phyloP scores from a whole-genome alignment of 805 yeast genomes.

The Monosporozyma aerobia region DNA sequence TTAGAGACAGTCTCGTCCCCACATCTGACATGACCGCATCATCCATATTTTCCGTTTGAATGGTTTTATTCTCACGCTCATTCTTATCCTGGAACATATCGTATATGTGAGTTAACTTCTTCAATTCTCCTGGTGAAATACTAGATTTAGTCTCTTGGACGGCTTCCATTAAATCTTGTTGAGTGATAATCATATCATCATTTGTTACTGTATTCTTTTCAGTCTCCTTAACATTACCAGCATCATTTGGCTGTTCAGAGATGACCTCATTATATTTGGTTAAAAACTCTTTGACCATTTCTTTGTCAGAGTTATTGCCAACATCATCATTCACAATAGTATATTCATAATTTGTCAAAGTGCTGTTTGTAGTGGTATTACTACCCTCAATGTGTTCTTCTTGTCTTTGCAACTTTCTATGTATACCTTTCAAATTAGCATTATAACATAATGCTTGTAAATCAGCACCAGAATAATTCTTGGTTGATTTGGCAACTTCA shows the following conservation, averaged over 20 bases:
- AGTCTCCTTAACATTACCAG: neutral
- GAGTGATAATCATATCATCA: slow-evolving; percentile 30
- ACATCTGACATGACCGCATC: slow-evolving; percentile 18
- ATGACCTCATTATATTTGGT: neutral
- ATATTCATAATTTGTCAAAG: neutral
- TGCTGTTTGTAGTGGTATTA: neutral
- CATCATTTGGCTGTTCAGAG: neutral
- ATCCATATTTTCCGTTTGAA: neutral
- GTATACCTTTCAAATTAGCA: slow-evolving; percentile 82
- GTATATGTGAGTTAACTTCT: slow-evolving; percentile 56
- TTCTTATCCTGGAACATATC: slow-evolving; percentile 63
- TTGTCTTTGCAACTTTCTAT: slow-evolving; percentile 39
- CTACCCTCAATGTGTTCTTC: neutral
- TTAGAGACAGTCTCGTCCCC: slow-evolving; percentile 78
- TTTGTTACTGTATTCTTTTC: neutral
- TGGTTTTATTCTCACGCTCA: slow-evolving; percentile 42
- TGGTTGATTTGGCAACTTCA: slow-evolving; percentile 48
- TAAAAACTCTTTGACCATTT: neutral
- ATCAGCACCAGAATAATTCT: slow-evolving; percentile 91
- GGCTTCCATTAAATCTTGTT: slow-evolving; percentile 51
- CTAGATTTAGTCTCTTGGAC: slow-evolving; percentile 79
- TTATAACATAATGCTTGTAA: slow-evolving; percentile 86
- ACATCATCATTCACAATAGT: neutral
- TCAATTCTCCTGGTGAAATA: slow-evolving; percentile 63
- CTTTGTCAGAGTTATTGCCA: neutral